Percentiles rank a stretch among this genome's conserved stretches.
Conservation (phyloP, 2,329 filamentous ascomycete species). For the Trichoderma lentiforme region DNA sequence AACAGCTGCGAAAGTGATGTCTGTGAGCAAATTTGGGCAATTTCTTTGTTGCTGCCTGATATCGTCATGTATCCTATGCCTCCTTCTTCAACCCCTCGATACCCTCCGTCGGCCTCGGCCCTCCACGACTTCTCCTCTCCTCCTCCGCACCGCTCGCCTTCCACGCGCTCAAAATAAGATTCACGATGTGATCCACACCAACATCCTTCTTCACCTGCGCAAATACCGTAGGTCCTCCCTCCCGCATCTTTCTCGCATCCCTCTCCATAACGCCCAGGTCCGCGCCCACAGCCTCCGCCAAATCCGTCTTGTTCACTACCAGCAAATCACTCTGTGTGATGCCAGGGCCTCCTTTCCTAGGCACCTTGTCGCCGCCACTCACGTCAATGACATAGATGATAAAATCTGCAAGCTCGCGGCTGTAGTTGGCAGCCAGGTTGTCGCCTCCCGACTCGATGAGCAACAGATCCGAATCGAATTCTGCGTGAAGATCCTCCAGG, state of each 20-base stretch:
- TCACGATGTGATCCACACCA: conserved; percentile 81
- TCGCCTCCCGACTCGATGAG: conserved; percentile 96
- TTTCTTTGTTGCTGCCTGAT: neutral
- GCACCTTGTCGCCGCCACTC: conserved; percentile 92
- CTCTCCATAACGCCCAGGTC: conserved; percentile 92
- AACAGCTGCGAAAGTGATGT: neutral
- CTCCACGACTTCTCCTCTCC: conserved; percentile 51
- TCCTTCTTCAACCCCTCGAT: conserved; percentile 44
- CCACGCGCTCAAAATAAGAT: conserved; percentile 88
- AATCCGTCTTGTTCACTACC: conserved; percentile 95
- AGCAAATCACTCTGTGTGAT: conserved; percentile 95
- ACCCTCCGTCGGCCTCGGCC: conserved; percentile 56
- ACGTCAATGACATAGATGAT: conserved; percentile 99
- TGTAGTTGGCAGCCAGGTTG: conserved; percentile 96
- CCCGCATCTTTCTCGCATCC: conserved; percentile 89
- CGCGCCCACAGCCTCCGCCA: conserved; percentile 85
- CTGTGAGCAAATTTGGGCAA: neutral
- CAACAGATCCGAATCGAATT: conserved; percentile 76
- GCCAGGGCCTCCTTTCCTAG: conserved; percentile 89
- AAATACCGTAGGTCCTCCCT: conserved; percentile 93
- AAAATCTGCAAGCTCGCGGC: conserved; percentile 88
- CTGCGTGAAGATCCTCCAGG: conserved; percentile 79
- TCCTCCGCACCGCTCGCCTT: conserved; percentile 78
- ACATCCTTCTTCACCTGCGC: conserved; percentile 94
- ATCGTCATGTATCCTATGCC: neutral